Conservation (phyloP, 129 eudicot genomes). For the Arctium lappa region DNA sequence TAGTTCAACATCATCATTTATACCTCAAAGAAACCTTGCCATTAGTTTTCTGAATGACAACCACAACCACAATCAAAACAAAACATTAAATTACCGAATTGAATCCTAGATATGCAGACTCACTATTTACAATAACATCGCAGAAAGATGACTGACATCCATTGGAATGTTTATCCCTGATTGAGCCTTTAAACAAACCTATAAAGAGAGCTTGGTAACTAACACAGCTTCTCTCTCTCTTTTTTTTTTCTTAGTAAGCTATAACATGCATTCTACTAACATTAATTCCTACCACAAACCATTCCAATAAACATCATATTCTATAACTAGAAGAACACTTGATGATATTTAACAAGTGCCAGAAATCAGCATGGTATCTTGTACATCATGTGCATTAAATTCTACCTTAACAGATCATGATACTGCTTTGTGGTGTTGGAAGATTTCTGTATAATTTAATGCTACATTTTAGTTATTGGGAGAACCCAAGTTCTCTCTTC, state of each 20-base stretch:
- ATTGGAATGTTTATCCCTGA: no score
- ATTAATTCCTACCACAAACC: neutral
- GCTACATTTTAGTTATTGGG: neutral
- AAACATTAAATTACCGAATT: neutral
- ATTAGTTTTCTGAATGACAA: neutral
- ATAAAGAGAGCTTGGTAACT: neutral
- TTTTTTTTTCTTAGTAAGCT: neutral
- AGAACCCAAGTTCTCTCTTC: neutral
- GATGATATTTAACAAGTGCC: neutral
- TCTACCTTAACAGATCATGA: neutral
- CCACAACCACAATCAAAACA: neutral
- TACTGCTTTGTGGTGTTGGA: neutral
- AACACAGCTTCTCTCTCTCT: no score
- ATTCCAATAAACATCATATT: neutral
- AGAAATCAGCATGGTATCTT: neutral
- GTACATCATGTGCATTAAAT: neutral
- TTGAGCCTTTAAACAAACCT: neutral
- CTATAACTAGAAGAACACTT: neutral
- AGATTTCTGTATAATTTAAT: no score
- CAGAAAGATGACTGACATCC: neutral
- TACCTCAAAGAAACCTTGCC: neutral
- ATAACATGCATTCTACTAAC: neutral
- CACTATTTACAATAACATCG: neutral
- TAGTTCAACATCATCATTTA: no score
- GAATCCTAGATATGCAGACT: neutral